These are phyloP conservation scores for Symbiotaphrina buchneri DNA, from an alignment of 495 filamentous ascomycete species.

Conservation along the genomic window DNA sequence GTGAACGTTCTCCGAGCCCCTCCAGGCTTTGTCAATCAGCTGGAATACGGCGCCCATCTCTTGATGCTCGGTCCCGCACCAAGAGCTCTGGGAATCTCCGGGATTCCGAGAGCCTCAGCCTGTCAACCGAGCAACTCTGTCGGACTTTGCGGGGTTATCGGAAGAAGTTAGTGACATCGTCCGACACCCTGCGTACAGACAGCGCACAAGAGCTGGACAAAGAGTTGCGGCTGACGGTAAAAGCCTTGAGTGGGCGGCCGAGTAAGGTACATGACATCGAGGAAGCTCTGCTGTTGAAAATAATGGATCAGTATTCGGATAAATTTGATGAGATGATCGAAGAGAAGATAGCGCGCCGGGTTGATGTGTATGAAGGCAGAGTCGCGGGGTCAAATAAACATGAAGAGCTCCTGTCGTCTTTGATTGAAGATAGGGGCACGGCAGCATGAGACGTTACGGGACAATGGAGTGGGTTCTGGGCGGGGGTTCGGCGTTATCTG, in stretches of 20 bases:
- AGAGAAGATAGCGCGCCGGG: too few relatives aligned
- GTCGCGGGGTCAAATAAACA: too few relatives aligned
- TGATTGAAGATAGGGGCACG: too few relatives aligned
- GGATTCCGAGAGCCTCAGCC: slow-evolving; percentile 37
- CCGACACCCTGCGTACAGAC: slow-evolving; percentile 33
- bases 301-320: slow-evolving; percentile 54
- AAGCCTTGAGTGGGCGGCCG: slow-evolving; percentile 38
- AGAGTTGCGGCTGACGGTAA: slow-evolving; percentile 54
- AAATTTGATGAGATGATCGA: slow-evolving; percentile 45
- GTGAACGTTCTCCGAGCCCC: slow-evolving; percentile 12
- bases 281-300: slow-evolving; percentile 32
- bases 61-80: slow-evolving; percentile 29
- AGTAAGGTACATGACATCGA: slow-evolving; percentile 20
- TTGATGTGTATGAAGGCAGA: too few relatives aligned
- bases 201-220: slow-evolving; percentile 51
- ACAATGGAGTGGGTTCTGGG: too few relatives aligned
- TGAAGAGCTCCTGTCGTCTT: too few relatives aligned
- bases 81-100: slow-evolving; percentile 24
- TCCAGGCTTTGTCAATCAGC: slow-evolving; percentile 11
- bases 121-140: slow-evolving; percentile 60
- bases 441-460: too few relatives aligned
- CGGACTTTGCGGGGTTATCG: slow-evolving; percentile 62
- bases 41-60: slow-evolving; percentile 28
- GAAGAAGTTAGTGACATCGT: slow-evolving; percentile 47
- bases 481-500: too few relatives aligned